Base-by-base conservation (phyloP, 805 yeast species). In the Wickerhamomyces subpelliculosus region DNA sequence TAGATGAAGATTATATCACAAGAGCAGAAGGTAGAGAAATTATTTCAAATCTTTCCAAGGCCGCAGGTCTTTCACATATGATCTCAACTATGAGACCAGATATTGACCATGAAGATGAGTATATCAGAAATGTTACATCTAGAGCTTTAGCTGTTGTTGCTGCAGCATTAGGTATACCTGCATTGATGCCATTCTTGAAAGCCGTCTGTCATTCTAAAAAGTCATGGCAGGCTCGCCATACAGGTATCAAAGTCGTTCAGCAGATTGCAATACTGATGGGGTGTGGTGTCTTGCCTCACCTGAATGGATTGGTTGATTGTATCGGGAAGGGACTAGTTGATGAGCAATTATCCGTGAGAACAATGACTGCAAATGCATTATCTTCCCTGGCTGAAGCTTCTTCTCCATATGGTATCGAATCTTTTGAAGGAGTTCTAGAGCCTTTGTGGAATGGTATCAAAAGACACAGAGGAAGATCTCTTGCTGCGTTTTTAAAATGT, bases 371-470 rank as follows among this genome's bases (percentile, higher is more conserved):
- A 0, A 63, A 70, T 26, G 79, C 96, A 0, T 52, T 89, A 2
- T 65, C 89, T 1, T 72, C 80, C 2, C 58, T 90, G 25, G 97
- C 97, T 0, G 89, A 84, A 35, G 79, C 85, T 8, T 75, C 87
- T 4, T 68, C 75, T 18, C 97, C 97, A 0, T 86, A 83, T 60
- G 98, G 97, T 33, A 82, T 85, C 39, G 96, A 86, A 49, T 77
- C 90, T 0, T 89, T 90, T 55, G 94, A 88, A 49, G 35, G 27
- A 2, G 60, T 62, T 0, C 54, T 90, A 26, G 90, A 84, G 39
- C 84, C 87, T 0, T 61, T 86, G 6, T 88, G 96, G 95, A 60
- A 65, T 10, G 96, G 95, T 5, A 72, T 86, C 19, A 71, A 77
- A 33, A 70, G 70, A 28, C 93, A 84, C 45, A 67, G 95, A 44